These are phyloP conservation scores for Fusarium nodosum DNA, from an alignment of 2,329 filamentous ascomycete species.

Conservation along the genomic window DNA sequence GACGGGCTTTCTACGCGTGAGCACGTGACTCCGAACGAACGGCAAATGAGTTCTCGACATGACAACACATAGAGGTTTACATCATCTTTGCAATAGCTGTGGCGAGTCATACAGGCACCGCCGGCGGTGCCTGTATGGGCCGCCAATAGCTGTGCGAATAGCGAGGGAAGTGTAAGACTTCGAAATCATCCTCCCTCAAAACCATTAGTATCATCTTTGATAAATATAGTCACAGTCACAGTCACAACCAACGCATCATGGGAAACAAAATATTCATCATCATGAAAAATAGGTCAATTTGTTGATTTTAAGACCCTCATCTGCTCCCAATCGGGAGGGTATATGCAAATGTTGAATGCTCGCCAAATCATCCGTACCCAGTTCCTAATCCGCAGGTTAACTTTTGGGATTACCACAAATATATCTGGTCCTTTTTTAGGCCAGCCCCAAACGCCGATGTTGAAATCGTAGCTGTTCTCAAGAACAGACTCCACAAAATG, in stretches of 20 bases:
- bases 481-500: conserved; percentile 55
- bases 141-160: too few species aligned
- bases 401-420: conserved; percentile 56
- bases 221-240: not conserved
- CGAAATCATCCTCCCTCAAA: too few species aligned
- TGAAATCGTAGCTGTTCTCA: conserved; percentile 66
- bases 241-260: not conserved
- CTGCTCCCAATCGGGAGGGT: conserved; percentile 53
- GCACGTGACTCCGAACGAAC: conserved; percentile 34
- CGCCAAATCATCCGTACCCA: conserved; percentile 52
- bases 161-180: too few species aligned
- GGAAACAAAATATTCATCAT: conserved; percentile 38
- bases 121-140: too few species aligned
- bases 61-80: not conserved
- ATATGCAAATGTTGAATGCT: conserved; percentile 60
- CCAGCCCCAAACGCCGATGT: conserved; percentile 68
- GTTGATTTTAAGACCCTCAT: conserved; percentile 50
- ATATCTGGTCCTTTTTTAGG: conserved; percentile 54
- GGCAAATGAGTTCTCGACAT: not conserved
- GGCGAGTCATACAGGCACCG: too few species aligned
- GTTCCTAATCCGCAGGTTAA: conserved; percentile 53
- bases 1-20: conserved; percentile 30
- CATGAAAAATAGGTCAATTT: conserved; percentile 49
- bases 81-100: not conserved
- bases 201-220: too few species aligned